These are phyloP conservation scores for Lachnum nothofagi DNA, from an alignment of 2,329 filamentous ascomycete species.

Conservation along the genomic window DNA sequence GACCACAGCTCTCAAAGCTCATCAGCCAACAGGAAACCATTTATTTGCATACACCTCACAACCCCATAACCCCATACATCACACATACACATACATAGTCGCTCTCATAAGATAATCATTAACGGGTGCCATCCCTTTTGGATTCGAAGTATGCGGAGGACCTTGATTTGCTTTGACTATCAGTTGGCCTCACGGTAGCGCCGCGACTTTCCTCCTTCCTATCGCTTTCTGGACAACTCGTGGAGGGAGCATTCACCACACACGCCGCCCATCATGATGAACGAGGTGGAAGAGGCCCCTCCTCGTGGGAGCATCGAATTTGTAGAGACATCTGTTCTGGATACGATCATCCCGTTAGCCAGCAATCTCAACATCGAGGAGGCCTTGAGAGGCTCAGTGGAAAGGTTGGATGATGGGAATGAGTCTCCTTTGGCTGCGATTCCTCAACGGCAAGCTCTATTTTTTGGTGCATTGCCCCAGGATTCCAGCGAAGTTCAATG, in stretches of 20 bases:
- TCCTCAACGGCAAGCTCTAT: conserved; percentile 58
- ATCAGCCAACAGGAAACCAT: too few relatives aligned
- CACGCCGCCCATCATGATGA: conserved; percentile 21
- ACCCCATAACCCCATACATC: too few relatives aligned
- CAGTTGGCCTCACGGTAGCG: neutral
- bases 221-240: neutral
- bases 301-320: conserved; percentile 41
- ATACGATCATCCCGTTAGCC: conserved; percentile 55
- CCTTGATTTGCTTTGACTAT: neutral
- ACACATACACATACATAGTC: too few relatives aligned
- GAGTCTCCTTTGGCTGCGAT: conserved; percentile 49
- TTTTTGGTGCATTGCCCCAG: conserved; percentile 59
- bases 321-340: conserved; percentile 53
- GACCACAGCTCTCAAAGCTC: neutral
- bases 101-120: too few relatives aligned
- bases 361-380: conserved; percentile 52
- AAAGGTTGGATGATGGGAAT: conserved; percentile 32
- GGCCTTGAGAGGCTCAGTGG: conserved; percentile 41
- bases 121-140: neutral
- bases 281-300: conserved; percentile 31
- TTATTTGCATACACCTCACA: too few relatives aligned
- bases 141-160: neutral
- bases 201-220: neutral
- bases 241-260: neutral
- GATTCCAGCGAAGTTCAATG: conserved; percentile 29